Evolutionary conservation across 2,329 filamentous ascomycete species (phyloP).

Genomic region (Gremmenia infestans): DNA sequence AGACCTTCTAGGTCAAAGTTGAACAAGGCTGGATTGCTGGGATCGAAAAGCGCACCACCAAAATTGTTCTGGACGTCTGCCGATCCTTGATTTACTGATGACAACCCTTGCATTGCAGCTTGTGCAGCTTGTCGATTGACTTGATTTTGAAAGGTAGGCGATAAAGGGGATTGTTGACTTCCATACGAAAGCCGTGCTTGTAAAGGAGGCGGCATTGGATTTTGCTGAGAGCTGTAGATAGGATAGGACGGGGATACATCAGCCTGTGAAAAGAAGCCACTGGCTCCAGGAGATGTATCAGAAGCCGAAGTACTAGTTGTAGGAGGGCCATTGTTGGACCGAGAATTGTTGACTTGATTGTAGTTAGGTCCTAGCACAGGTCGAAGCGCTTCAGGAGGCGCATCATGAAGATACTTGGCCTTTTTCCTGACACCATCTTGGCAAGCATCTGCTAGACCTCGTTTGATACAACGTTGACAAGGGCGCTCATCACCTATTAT

Average conservation of each 20-base stretch:
- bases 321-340: slow-evolving; percentile 31
- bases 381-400: slow-evolving; percentile 80
- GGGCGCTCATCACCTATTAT: slow-evolving; percentile 83
- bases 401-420: slow-evolving; percentile 97
- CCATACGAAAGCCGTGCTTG: slow-evolving; percentile 50
- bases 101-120: slow-evolving; percentile 38
- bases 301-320: slow-evolving; percentile 24
- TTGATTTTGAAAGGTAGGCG: slow-evolving; percentile 61
- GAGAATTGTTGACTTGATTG: slow-evolving; percentile 50
- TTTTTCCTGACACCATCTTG: slow-evolving; percentile 98
- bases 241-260: slow-evolving; percentile 28
- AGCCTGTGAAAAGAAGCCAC: slow-evolving; percentile 30
- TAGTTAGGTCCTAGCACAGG: slow-evolving; percentile 74
- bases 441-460: slow-evolving; percentile 83
- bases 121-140: slow-evolving; percentile 44
- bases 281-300: slow-evolving; percentile 26
- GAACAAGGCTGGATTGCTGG: slow-evolving; percentile 86
- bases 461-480: slow-evolving; percentile 89
- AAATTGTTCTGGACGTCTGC: slow-evolving; percentile 44
- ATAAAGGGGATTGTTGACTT: slow-evolving; percentile 67
- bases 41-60: slow-evolving; percentile 68
- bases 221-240: slow-evolving; percentile 40
- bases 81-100: slow-evolving; percentile 36
- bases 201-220: slow-evolving; percentile 49
- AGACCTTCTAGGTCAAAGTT: slow-evolving; percentile 93